Percentiles rank a stretch among this genome's conserved stretches.
These are phyloP conservation scores for Hypericum perforatum DNA, from an alignment of 345 rosid genomes.

Conservation along the genomic window DNA sequence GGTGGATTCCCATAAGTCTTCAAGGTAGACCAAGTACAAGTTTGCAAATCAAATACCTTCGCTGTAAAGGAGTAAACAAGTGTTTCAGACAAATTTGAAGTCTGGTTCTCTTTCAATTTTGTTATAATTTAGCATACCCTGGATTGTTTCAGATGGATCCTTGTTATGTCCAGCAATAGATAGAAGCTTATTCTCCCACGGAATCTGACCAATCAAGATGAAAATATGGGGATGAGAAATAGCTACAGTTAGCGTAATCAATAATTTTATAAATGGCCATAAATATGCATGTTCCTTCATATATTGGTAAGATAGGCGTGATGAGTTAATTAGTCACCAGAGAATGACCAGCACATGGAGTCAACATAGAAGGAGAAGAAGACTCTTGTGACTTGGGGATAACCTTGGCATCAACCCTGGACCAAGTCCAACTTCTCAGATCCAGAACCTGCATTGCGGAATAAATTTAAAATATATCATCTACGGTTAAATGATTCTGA, in stretches of 20 bases:
- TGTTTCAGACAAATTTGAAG: constrained; percentile 2
- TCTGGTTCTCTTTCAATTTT: neutral
- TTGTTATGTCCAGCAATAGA: constrained; percentile 92
- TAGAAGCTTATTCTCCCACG: constrained; percentile 87
- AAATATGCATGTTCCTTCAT: too few relatives aligned
- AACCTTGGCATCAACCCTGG: constrained; percentile 67
- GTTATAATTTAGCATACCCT: constrained; percentile 36
- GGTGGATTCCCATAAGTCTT: constrained; percentile 97
- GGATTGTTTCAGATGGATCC: constrained; percentile 82
- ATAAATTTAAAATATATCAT: too few relatives aligned
- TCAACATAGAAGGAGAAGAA: constrained; percentile 30
- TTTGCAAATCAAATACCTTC: constrained; percentile 72
- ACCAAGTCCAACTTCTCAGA: constrained; percentile 95
- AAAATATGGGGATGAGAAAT: neutral
- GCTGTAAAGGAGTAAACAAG: constrained; percentile 40
- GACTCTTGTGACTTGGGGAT: constrained; percentile 46
- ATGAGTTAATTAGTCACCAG: constrained; percentile 47
- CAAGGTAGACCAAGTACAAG: constrained; percentile 68
- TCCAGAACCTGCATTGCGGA: constrained; percentile 61
- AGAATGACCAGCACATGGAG: constrained; percentile 96
- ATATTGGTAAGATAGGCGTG: too few relatives aligned
- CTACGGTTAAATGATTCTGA: too few relatives aligned
- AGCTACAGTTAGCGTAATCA: constrained; percentile 8
- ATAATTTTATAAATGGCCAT: too few relatives aligned
- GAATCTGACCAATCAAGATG: constrained; percentile 42